These are phyloP conservation scores for Fusarium continuum DNA, from an alignment of 2,329 filamentous ascomycete genomes.

Conservation along the genomic window DNA sequence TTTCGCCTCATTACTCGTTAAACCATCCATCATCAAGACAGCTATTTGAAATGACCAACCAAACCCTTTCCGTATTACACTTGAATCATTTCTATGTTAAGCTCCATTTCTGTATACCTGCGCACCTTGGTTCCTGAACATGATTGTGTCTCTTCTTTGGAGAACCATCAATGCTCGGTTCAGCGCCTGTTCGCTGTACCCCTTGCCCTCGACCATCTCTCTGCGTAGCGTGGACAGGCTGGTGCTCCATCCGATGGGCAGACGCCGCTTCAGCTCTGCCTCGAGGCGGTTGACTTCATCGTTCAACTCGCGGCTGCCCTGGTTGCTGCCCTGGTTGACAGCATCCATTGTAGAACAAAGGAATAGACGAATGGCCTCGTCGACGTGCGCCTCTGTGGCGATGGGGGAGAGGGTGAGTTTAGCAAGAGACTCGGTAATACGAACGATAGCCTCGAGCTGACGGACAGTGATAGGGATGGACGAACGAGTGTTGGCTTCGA, in stretches of 20 bases:
- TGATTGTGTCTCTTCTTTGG: conserved; percentile 86
- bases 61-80: conserved; percentile 26
- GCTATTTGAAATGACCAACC: conserved; percentile 15
- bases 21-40: conserved; percentile 28
- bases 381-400: conserved; percentile 90
- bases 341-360: conserved; percentile 98
- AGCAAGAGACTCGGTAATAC: conserved; percentile 94
- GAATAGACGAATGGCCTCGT: conserved; percentile 97
- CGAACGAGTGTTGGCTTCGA: conserved; percentile 88
- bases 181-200: conserved; percentile 86
- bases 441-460: conserved; percentile 95
- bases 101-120: conserved; percentile 79
- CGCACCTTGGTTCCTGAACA: conserved; percentile 78
- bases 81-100: conserved; percentile 47
- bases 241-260: conserved; percentile 96
- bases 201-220: conserved; percentile 92
- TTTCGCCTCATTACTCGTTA: conserved; percentile 39
- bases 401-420: conserved; percentile 88
- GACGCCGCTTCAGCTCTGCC: conserved; percentile 82
- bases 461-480: conserved; percentile 98
- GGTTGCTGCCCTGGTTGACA: conserved; percentile 86
- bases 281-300: conserved; percentile 90
- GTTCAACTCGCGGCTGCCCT: conserved; percentile 87
- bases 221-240: conserved; percentile 84
- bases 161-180: conserved; percentile 86